Evolutionary conservation across 2,329 filamentous ascomycete species (phyloP), one percentile per base, ranked within the genome.

Genomic region (Talaromyces sp.): DNA sequence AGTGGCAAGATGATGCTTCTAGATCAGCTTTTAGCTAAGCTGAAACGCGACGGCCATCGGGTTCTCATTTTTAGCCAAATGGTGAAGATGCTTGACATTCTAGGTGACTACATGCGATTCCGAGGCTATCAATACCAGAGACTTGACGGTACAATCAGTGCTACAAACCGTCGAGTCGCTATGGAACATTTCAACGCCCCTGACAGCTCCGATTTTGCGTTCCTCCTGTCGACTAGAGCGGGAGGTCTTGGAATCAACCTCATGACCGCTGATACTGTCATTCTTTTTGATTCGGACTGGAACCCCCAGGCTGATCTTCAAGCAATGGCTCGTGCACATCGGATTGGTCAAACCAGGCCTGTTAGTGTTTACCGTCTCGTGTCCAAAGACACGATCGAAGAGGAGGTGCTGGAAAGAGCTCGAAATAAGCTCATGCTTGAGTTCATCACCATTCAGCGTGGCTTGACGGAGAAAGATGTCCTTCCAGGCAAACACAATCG

Each of bases 1-100:
- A 99, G 95, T 79, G 96, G 96, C 71, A 99, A 99, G 81, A 97
- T 99, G 95, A 98, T 98, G 93, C 84, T 99, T 58, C 86, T 99
- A 8, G 95, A 99, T 72, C 92, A 93, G 75, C 87, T 99, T n/a
- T 84, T 99, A 11, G 90, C 90, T 6, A 99, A 99, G 79, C 81
- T 99, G 69, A 97, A 90, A 77, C 91, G 90, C 70, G 95, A 99
- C 73, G 92, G 92, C 57, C 95, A 99, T 78, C 91, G 95, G 63
- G 96, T 99, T 13, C 82, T 99, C 68, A 98, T 99, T 69, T 99
- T 99, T 82, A 98, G 94, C 76, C 95, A 99, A 76, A 99, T 99
- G 95, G 96, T 99, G 41, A 96, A 92, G 75, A 98, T 99, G 91
- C 85, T 99, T 24, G 93, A 99, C 73, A 95, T 99, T 62, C 84